Conservation (phyloP, 164 flowering plant genomes). For the Umbellularia californica region DNA sequence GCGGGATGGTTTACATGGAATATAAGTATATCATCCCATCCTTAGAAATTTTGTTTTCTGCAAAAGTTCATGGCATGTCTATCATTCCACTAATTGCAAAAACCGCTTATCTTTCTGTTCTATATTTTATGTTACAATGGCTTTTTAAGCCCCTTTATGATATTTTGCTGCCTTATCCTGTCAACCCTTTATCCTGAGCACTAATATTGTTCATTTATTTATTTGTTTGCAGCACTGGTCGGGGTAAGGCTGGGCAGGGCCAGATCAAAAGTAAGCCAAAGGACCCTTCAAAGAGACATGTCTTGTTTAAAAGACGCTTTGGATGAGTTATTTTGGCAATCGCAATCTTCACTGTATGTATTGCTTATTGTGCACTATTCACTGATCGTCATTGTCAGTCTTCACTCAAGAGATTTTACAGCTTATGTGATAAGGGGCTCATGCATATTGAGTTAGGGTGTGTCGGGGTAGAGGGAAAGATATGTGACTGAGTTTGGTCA, state of each 20-base stretch:
- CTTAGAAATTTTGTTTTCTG: background rate
- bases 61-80: background rate
- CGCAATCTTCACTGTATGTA: conserved; percentile 1
- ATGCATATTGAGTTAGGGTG: too few species aligned
- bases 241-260: conserved; percentile 41
- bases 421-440: background rate
- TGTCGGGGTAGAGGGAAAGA: background rate
- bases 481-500: background rate
- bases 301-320: conserved; percentile 45
- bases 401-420: background rate
- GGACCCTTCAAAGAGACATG: conserved; percentile 82
- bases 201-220: background rate
- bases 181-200: background rate
- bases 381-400: background rate
- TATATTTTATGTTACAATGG: too few species aligned
- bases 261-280: conserved; percentile 70
- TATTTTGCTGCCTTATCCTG: background rate
- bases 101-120: background rate
- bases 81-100: background rate
- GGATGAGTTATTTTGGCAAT: conserved; percentile 5
- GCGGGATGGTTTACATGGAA: conserved; percentile 90
- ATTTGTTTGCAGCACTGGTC: conserved; percentile 54
- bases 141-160: background rate
- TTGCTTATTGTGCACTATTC: background rate
- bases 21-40: conserved; percentile 43